Percentiles rank a stretch among this genome's conserved stretches.
Conservation (phyloP, 257 asterid species). For the Cynanchum wilfordii region DNA sequence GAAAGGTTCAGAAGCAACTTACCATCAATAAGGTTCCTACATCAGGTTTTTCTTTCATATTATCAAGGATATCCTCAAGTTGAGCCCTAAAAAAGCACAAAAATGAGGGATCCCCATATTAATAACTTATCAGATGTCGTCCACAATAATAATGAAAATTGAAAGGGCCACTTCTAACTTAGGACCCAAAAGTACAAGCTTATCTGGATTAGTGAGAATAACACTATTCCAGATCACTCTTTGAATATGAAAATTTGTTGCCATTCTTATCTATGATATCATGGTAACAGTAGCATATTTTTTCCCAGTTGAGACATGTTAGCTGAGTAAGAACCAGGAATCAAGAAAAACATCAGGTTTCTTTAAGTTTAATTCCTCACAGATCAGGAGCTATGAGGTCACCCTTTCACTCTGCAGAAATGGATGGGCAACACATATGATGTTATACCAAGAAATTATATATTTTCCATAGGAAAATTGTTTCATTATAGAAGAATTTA, state of each 20-base stretch:
- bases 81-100: slow-evolving; percentile 37
- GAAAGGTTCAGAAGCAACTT: slow-evolving; percentile 15
- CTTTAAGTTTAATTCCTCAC: neutral
- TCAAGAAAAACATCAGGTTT: neutral
- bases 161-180: neutral
- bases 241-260: neutral
- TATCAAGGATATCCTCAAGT: slow-evolving; percentile 79
- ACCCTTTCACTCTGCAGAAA: neutral
- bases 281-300: neutral
- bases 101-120: slow-evolving; percentile 13
- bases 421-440: neutral
- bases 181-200: neutral
- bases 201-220: neutral
- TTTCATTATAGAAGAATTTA: neutral
- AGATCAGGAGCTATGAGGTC: neutral
- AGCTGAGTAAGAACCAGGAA: neutral
- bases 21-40: slow-evolving; percentile 82
- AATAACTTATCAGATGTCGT: neutral
- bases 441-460: neutral
- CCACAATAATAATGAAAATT: neutral
- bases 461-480: neutral
- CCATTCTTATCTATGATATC: neutral
- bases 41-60: slow-evolving; percentile 93
- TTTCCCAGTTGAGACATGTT: neutral
- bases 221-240: neutral